Percentiles rank a stretch among this genome's conserved stretches.
phyloP scores from a whole-genome alignment of 306 rosid genomes.

The Vachellia collinsii region DNA sequence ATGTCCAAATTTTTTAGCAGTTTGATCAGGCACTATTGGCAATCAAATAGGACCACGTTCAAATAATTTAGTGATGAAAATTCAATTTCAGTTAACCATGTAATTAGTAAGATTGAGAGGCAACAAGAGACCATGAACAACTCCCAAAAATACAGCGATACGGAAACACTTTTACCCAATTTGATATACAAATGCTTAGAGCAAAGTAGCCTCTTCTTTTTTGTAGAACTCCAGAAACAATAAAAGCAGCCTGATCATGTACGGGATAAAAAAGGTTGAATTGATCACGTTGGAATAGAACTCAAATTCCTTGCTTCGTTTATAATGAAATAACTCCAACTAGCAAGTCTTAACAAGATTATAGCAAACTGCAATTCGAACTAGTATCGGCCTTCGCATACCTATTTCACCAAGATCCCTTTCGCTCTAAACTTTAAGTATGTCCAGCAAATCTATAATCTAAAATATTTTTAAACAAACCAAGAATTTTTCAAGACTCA shows the following conservation, averaged over 20 bases:
- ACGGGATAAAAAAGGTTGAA: not conserved
- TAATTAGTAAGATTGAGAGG: not conserved
- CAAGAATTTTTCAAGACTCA: not conserved
- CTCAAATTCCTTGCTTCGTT: not conserved
- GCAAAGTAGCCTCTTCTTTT: not conserved
- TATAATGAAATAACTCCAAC: not conserved
- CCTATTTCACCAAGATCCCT: not conserved
- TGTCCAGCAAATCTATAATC: not conserved
- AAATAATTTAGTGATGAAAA: constrained; percentile 21
- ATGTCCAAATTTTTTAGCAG: not conserved
- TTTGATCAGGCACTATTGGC: constrained; percentile 23
- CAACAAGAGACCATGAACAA: not conserved
- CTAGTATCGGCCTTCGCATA: constrained; percentile 11
- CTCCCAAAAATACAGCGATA: not conserved
- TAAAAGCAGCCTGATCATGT: not conserved
- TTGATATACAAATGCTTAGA: not conserved
- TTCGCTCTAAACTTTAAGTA: not conserved
- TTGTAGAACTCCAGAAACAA: not conserved
- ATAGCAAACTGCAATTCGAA: constrained; percentile 16
- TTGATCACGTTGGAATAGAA: not conserved
- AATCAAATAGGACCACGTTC: constrained; percentile 25
- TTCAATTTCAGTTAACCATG: constrained; percentile 3
- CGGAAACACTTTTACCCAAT: not conserved
- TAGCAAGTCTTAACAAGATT: not conserved
- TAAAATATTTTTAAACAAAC: not conserved